A percentile compares a stretch with the other conserved stretches of the same genome.
These are phyloP conservation scores for Chenopodium album DNA, from an alignment of 148 eudicot genomes.

Conservation along the genomic window DNA sequence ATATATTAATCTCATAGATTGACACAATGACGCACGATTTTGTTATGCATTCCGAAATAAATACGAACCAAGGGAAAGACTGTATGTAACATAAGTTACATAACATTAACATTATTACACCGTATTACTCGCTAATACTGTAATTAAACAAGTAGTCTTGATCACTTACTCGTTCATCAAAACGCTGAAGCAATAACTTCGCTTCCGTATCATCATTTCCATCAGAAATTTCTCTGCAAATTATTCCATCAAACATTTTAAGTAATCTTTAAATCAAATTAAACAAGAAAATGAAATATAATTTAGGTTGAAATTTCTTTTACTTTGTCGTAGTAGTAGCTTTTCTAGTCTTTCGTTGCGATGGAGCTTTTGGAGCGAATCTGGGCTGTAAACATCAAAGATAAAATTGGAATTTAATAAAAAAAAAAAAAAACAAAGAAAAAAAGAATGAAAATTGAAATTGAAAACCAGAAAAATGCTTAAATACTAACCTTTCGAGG, in stretches of 20 bases:
- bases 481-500: constrained; percentile 28
- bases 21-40: no score
- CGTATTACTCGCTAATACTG: no score
- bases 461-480: no score
- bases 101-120: no score
- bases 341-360: constrained; percentile 30
- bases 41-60: no score
- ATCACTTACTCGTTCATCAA: neutral
- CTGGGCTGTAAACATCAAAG: constrained; percentile 26
- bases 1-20: no score
- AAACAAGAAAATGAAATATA: neutral
- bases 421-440: no score
- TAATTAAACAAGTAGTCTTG: neutral
- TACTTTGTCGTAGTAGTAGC: constrained; percentile 29
- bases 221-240: constrained; percentile 38
- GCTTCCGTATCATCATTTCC: constrained; percentile 21
- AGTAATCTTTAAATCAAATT: neutral
- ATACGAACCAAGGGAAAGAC: no score
- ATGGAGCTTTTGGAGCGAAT: constrained; percentile 41
- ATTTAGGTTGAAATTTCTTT: neutral
- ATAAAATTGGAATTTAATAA: neutral
- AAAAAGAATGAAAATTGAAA: neutral
- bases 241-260: neutral
- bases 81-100: no score
- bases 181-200: constrained; percentile 7